Percentiles rank a stretch among this genome's conserved stretches.
Evolutionary conservation across 192 early-diverging fungal genomes (phyloP).

Genomic region (Mortierella hygrophila): DNA sequence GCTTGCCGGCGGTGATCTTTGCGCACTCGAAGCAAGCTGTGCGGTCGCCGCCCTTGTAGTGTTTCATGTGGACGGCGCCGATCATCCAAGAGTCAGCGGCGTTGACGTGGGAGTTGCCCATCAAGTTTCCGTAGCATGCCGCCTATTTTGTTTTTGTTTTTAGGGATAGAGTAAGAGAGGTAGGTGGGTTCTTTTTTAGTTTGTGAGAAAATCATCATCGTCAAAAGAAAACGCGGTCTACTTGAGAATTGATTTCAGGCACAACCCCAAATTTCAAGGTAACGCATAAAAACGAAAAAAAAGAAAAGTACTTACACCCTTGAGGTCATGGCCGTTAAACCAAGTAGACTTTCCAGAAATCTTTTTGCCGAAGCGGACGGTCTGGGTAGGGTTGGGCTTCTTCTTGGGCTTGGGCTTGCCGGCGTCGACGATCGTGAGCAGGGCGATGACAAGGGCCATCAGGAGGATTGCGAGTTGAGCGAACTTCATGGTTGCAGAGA

Average conservation of each 20-base stretch:
- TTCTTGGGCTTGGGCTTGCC: constrained; percentile 8
- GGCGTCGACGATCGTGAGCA: constrained; percentile 39
- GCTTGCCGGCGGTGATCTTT: constrained; percentile 22
- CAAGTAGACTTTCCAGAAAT: constrained; percentile 31
- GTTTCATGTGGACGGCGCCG: constrained; percentile 41
- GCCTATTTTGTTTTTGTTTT: background rate
- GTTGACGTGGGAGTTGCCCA: constrained; percentile 43
- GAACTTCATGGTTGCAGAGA: constrained; percentile 36
- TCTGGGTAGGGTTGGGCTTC: constrained; percentile 10
- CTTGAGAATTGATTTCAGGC: background rate
- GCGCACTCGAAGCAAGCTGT: constrained; percentile 52
- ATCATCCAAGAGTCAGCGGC: constrained; percentile 45
- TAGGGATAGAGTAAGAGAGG: background rate
- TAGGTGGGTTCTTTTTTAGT: background rate
- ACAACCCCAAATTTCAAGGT: background rate
- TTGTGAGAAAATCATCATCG: background rate
- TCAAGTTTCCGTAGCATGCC: constrained; percentile 46
- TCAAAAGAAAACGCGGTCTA: background rate
- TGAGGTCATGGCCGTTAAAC: constrained; percentile 48
- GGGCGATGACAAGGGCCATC: constrained; percentile 30
- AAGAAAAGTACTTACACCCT: constrained; percentile 29
- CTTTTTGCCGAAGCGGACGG: constrained; percentile 25
- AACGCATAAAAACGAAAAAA: background rate
- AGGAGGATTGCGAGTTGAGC: constrained; percentile 38
- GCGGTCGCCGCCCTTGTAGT: constrained; percentile 19